Evolutionary conservation across 225 moss, liverwort and hornwort species (phyloP).

Genomic region (Physcomitrium patens): DNA sequence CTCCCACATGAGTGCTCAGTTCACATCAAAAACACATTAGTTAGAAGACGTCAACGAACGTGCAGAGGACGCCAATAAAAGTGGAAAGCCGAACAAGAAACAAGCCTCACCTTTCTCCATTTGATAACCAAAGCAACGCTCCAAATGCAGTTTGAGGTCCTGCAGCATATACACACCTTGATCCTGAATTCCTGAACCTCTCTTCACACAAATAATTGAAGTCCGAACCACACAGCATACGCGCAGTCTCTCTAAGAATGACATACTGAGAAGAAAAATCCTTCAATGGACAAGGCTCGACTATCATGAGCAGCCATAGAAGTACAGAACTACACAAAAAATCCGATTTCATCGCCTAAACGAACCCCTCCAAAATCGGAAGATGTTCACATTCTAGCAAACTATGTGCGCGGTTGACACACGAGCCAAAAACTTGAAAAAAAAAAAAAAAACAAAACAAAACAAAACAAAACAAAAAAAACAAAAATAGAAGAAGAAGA

Average conservation of each 20-base stretch:
- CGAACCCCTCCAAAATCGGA: too few species aligned
- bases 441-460: too few species aligned
- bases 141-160: slow-evolving; percentile 93
- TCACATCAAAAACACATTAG: not conserved
- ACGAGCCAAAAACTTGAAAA: too few species aligned
- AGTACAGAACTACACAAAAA: too few species aligned
- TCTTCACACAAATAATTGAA: not conserved
- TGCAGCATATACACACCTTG: slow-evolving; percentile 33
- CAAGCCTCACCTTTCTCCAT: slow-evolving; percentile 63
- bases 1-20: not conserved
- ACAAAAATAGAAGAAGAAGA: not conserved
- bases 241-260: too few species aligned
- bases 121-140: slow-evolving; percentile 77
- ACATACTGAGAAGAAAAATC: too few species aligned
- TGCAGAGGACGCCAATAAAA: slow-evolving; percentile 9
- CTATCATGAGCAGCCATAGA: too few species aligned
- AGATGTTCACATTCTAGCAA: too few species aligned
- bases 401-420: too few species aligned
- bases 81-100: not conserved
- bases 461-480: too few species aligned
- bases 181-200: slow-evolving; percentile 7
- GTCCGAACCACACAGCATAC: not conserved
- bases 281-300: too few species aligned
- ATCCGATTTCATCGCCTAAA: too few species aligned
- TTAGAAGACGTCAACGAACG: not conserved